A percentile compares a stretch with the other conserved stretches of the same genome.
Evolutionary conservation across 192 early-diverging fungal species (phyloP).

Genomic region (Endogone sp.): DNA sequence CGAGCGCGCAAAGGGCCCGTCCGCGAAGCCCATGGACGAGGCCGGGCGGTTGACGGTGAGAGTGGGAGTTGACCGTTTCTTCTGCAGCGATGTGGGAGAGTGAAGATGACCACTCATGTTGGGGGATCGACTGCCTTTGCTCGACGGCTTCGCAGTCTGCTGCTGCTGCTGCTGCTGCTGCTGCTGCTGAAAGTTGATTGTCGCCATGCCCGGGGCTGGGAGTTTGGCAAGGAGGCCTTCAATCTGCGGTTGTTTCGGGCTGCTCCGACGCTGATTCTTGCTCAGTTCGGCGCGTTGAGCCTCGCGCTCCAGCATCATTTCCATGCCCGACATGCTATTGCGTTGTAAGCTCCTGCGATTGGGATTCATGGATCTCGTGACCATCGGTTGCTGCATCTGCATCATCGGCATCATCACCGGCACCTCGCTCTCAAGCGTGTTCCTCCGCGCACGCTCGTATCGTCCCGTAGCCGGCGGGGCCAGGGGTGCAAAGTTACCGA

Average conservation of each 20-base stretch:
- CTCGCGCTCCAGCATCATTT: not conserved
- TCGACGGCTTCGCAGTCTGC: not conserved
- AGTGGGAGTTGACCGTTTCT: not conserved
- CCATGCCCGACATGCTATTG: not conserved
- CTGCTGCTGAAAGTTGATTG: not conserved
- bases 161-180: not conserved
- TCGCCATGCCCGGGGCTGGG: not conserved
- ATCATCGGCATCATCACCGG: not conserved
- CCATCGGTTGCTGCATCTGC: not conserved
- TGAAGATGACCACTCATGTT: not conserved
- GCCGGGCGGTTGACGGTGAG: no score
- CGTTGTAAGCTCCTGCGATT: not conserved
- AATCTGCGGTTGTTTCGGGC: not conserved
- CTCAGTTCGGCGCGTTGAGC: not conserved
- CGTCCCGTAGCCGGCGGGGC: no score
- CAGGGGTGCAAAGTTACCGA: not conserved
- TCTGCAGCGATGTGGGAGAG: not conserved
- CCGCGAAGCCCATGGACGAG: not conserved
- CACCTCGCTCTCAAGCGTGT: not conserved
- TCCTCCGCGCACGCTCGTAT: not conserved
- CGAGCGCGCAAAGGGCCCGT: not conserved
- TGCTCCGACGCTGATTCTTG: not conserved
- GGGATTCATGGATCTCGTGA: not conserved
- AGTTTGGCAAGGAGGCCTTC: not conserved
- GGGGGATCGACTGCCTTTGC: not conserved